phyloP scores from a whole-genome alignment of 495 filamentous ascomycete genomes.

The Penicillium daleae region DNA sequence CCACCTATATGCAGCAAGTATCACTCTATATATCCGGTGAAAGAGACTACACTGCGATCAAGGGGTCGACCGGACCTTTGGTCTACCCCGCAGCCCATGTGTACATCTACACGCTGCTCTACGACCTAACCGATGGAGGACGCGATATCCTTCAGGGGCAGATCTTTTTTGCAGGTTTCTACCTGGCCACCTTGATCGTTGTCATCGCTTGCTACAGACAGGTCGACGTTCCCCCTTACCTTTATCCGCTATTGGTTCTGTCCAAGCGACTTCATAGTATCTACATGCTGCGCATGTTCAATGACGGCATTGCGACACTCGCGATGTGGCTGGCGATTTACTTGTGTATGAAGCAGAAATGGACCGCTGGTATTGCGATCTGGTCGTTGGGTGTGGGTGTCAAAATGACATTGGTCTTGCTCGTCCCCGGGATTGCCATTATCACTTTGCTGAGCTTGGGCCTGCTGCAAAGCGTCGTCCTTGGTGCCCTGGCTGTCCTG shows the following conservation, averaged over 20 bases:
- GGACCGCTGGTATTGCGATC: constrained; percentile 68
- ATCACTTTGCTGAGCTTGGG: constrained; percentile 72
- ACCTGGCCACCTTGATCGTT: constrained; percentile 71
- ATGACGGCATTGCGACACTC: constrained; percentile 85
- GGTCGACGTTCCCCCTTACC: constrained; percentile 81
- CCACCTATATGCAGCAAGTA: constrained; percentile 94
- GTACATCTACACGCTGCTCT: constrained; percentile 82
- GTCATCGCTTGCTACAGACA: constrained; percentile 82
- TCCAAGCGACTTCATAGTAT: constrained; percentile 94
- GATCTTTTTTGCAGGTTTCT: constrained; percentile 75
- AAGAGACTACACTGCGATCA: constrained; percentile 82
- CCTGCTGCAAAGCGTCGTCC: constrained; percentile 60
- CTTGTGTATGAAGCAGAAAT: constrained; percentile 69
- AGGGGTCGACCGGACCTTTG: constrained; percentile 87
- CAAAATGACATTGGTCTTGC: constrained; percentile 90
- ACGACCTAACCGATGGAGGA: constrained; percentile 76
- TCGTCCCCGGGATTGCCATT: constrained; percentile 76
- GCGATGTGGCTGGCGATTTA: constrained; percentile 82
- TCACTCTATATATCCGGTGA: constrained; percentile 78
- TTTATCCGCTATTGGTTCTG: constrained; percentile 83
- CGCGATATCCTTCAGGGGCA: constrained; percentile 79
- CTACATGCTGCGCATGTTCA: constrained; percentile 90
- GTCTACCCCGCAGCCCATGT: constrained; percentile 95
- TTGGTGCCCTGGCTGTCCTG: constrained; percentile 71
- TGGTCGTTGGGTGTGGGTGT: constrained; percentile 82